Base-by-base conservation (phyloP, 495 filamentous ascomycete genomes). In the Chaetomium cochliodes region DNA sequence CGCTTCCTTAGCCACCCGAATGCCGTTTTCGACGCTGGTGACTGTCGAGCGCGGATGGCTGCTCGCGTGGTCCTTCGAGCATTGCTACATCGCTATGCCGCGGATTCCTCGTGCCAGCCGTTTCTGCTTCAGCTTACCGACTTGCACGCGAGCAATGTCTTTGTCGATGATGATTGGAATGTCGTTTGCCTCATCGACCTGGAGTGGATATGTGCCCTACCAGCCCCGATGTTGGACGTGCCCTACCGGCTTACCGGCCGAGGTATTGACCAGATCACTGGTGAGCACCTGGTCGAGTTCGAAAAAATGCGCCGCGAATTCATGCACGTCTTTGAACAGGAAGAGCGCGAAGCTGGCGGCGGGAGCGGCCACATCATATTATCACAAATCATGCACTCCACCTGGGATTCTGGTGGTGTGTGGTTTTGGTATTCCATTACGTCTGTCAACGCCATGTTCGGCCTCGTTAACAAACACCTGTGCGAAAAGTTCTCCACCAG, bases 81-180 rank as follows among this genome's bases (percentile, higher is more conserved):
- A 16, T 59, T 79, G 11, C 53, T 68, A 1, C 71, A 67, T 55
- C 72, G 66, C 3, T 76, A 70, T 26, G 52, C 72, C 18, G 18
- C 37, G 16, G 64, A 73, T 18, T 62, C 22, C 28, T 71, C 70
- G 8, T 11, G 49, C 58, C 66, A 68, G 9, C 67, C 68, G 13
- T 74, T 74, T 49, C 28, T 33, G 25, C 66, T 69, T 53, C 60
- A 71, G 30, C 65, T 68, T 18, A 69, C 64, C 61, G 70, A 74
- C 53, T 26, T 74, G 39, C 61, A 70, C 52, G 30, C 37, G 9
- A 67, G 70, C 49, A 80, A 78, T 46, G 73, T 78, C 22, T 72
- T 78, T 41, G 74, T 78, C 47, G 76, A 80, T 51, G 60, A 72
- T 22, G 61, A 68, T 6, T 74, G 68, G 70, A 74, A 74, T 54